These are phyloP conservation scores for Myxozyma monticola DNA, from an alignment of 805 yeast species.

Conservation along the genomic window DNA sequence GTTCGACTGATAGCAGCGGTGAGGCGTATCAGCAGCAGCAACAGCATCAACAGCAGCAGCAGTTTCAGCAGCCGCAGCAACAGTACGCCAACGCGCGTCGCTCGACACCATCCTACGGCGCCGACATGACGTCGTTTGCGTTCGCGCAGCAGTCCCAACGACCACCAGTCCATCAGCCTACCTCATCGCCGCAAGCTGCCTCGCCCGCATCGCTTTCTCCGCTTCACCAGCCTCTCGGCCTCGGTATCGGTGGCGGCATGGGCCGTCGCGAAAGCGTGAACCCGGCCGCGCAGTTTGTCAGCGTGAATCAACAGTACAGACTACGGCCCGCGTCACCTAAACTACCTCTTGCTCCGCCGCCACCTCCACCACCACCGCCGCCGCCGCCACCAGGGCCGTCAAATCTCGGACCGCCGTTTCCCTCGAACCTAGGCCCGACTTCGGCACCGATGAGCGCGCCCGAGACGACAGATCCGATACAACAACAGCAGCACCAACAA, in stretches of 20 bases:
- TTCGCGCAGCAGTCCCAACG: background rate
- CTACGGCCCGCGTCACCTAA: constrained; percentile 18
- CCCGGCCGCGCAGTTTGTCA: constrained; percentile 21
- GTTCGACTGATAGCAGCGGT: constrained; percentile 14
- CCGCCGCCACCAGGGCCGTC: background rate
- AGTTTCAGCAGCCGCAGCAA: constrained; percentile 7
- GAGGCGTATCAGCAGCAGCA: constrained; percentile 3
- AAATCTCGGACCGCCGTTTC: background rate
- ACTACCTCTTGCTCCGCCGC: constrained; percentile 1
- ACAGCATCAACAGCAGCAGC: constrained; percentile 9
- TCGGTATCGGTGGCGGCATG: background rate
- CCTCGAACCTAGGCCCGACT: background rate
- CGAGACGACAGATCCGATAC: background rate
- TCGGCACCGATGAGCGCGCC: background rate
- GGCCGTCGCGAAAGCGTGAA: constrained; percentile 19
- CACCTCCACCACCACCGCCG: constrained; percentile 8
- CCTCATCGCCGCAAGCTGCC: constrained; percentile 7
- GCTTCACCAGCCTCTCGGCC: constrained; percentile 6
- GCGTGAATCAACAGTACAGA: constrained; percentile 22
- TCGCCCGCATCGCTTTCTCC: constrained; percentile 21
- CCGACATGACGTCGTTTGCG: too few relatives aligned
- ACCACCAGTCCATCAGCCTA: background rate
- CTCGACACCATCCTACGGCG: too few relatives aligned
- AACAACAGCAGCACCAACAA: constrained; percentile 7
- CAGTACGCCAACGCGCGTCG: too few relatives aligned